Conservation (phyloP, 805 yeast genomes). For the Allodekkera sacchari region DNA sequence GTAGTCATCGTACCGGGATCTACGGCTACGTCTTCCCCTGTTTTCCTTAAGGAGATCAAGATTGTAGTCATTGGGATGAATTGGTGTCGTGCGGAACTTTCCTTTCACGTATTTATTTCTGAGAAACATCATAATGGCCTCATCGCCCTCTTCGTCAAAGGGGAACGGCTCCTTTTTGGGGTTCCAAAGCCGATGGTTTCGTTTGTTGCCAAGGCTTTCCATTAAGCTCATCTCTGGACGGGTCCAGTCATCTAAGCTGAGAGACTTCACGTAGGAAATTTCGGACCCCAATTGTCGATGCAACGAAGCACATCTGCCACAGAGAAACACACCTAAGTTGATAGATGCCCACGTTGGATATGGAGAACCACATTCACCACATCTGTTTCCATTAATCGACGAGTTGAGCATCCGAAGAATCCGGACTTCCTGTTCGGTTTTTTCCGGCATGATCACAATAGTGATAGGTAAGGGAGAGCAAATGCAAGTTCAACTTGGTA, state of each 20-base stretch:
- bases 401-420: conserved; percentile 53
- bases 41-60: conserved; percentile 12
- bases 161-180: conserved; percentile 63
- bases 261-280: conserved; percentile 58
- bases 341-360: conserved; percentile 52
- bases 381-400: conserved; percentile 53
- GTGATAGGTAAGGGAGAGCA: too few relatives aligned
- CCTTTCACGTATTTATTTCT: conserved; percentile 66
- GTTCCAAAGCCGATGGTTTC: conserved; percentile 58
- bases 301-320: conserved; percentile 79
- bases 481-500: too few relatives aligned
- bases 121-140: conserved; percentile 46
- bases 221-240: conserved; percentile 40
- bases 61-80: conserved; percentile 29
- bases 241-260: conserved; percentile 68
- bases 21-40: conserved; percentile 8
- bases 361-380: conserved; percentile 69
- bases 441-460: too few relatives aligned
- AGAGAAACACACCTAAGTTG: conserved; percentile 60
- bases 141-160: conserved; percentile 62
- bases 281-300: conserved; percentile 61
- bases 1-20: conserved; percentile 7
- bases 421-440: conserved; percentile 20
- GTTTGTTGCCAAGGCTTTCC: conserved; percentile 50
- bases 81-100: conserved; percentile 37